phyloP scores from a whole-genome alignment of 257 asterid genomes.

The Solanum paucissectum region DNA sequence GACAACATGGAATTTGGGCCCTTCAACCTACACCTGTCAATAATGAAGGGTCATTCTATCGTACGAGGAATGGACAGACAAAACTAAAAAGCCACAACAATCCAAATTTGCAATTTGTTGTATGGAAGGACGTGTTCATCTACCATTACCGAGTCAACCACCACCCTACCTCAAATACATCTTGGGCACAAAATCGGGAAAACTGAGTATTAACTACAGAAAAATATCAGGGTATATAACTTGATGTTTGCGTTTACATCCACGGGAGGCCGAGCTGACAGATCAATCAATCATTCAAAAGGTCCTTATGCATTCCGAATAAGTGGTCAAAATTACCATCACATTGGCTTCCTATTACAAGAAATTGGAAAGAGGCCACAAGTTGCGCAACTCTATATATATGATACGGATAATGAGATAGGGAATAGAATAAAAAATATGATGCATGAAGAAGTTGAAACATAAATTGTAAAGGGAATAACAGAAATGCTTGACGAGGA shows the following conservation, averaged over 20 bases:
- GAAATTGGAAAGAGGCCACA: not conserved
- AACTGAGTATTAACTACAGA: not conserved
- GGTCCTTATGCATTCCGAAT: not conserved
- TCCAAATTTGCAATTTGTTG: not conserved
- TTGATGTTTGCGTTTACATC: not conserved
- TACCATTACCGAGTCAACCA: not conserved
- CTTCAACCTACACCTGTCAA: not conserved
- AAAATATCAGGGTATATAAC: not conserved
- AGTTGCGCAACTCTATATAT: not conserved
- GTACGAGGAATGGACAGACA: not conserved
- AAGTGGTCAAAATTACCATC: not conserved
- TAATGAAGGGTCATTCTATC: not conserved
- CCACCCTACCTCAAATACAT: not conserved
- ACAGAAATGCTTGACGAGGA: not conserved
- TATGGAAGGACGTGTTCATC: not conserved
- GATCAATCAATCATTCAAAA: not conserved
- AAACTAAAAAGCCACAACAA: not conserved
- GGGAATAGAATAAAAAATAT: not conserved
- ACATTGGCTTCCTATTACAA: not conserved
- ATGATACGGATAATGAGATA: not conserved
- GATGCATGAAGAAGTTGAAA: not conserved
- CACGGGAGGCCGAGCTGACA: not conserved
- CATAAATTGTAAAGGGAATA: not conserved
- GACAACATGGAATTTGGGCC: not conserved
- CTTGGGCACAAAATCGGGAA: not conserved